These are phyloP conservation scores for Fusarium nanum DNA, from an alignment of 2,329 filamentous ascomycete species.

Conservation along the genomic window DNA sequence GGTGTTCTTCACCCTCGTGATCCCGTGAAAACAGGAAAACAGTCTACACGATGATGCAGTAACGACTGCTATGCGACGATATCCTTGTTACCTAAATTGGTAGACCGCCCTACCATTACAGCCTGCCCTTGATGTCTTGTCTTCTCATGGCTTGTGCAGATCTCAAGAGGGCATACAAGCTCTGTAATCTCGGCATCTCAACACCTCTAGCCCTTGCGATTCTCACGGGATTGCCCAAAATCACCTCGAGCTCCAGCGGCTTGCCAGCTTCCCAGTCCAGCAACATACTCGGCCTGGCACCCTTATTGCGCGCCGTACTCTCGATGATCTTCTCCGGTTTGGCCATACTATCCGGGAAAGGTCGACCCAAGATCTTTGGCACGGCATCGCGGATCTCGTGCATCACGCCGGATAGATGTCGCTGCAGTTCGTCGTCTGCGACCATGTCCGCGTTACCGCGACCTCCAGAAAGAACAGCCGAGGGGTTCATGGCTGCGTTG, in stretches of 20 bases:
- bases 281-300: slow-evolving; percentile 75
- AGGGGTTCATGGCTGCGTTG: slow-evolving; percentile 80
- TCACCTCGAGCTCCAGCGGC: slow-evolving; percentile 77
- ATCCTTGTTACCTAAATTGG: neutral
- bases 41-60: neutral
- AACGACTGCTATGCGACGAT: neutral
- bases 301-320: slow-evolving; percentile 72
- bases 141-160: slow-evolving; percentile 66
- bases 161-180: slow-evolving; percentile 72
- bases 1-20: neutral
- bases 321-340: slow-evolving; percentile 70
- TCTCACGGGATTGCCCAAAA: slow-evolving; percentile 76
- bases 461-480: slow-evolving; percentile 74
- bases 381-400: slow-evolving; percentile 74
- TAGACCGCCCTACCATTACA: slow-evolving; percentile 9
- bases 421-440: slow-evolving; percentile 69
- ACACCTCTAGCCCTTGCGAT: slow-evolving; percentile 72
- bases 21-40: neutral
- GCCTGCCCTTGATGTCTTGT: slow-evolving; percentile 55
- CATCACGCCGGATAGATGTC: slow-evolving; percentile 75
- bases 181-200: slow-evolving; percentile 75
- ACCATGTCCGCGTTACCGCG: slow-evolving; percentile 75
- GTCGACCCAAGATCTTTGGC: slow-evolving; percentile 70
- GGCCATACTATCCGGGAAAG: slow-evolving; percentile 68
- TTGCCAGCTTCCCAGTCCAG: slow-evolving; percentile 75